Evolutionary conservation across 805 yeast genomes (phyloP).

Genomic region (Kodamaea kaohsiungensis): DNA sequence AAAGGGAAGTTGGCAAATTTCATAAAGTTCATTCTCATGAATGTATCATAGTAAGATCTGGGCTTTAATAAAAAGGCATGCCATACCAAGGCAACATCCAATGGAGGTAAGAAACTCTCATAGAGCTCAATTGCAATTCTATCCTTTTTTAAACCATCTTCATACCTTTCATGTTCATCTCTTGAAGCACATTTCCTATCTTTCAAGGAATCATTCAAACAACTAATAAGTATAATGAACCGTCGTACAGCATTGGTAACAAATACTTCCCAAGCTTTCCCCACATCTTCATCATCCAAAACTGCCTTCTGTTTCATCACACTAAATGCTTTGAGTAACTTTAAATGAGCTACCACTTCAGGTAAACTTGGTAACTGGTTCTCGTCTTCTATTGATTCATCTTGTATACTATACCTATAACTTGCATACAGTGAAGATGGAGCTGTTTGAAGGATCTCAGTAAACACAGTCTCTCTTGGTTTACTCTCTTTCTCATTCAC

Average conservation of each 20-base stretch:
- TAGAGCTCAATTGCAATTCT: neutral
- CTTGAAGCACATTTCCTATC: neutral
- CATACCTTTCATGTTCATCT: neutral
- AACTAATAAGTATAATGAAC: constrained; percentile 22
- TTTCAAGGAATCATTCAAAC: constrained; percentile 3
- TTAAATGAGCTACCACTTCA: constrained; percentile 23
- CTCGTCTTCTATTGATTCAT: neutral
- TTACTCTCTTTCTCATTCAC: neutral
- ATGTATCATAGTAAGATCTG: constrained; percentile 14
- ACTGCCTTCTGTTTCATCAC: constrained; percentile 17
- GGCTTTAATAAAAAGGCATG: constrained; percentile 23
- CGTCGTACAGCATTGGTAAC: constrained; percentile 24
- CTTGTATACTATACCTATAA: neutral
- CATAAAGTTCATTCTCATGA: constrained; percentile 16
- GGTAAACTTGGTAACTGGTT: neutral
- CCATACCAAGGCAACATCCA: constrained; percentile 27
- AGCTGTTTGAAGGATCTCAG: neutral
- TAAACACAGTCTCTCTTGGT: neutral
- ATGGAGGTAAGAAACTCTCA: constrained; percentile 17
- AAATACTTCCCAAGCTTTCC: constrained; percentile 23
- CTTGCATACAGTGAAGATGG: neutral
- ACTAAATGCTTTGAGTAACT: constrained; percentile 22
- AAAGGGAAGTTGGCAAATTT: constrained; percentile 19
- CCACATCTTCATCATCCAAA: neutral
- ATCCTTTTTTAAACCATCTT: neutral